Conservation (phyloP, 1,284 basidiomycete genomes). For the Lentinula novae-zelandiae region DNA sequence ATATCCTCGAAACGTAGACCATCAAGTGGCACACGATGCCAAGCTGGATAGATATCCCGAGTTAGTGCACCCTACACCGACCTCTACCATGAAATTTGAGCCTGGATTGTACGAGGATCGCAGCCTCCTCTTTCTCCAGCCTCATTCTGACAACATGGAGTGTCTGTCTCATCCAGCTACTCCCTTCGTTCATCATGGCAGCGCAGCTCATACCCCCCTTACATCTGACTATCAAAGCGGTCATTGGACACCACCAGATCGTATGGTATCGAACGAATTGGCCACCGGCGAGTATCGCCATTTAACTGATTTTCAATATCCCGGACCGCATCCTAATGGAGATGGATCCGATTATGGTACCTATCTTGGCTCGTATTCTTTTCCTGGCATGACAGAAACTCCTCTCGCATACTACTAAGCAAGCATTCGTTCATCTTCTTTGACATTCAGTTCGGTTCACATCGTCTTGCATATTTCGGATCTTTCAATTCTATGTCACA, state of each 20-base stretch:
- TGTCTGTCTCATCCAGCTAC: conserved; percentile 25
- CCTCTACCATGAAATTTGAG: conserved; percentile 21
- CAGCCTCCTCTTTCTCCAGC: conserved; percentile 22
- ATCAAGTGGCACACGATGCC: conserved; percentile 9
- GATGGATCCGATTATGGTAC: neutral
- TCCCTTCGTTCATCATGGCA: conserved; percentile 21
- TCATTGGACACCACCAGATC: conserved; percentile 14
- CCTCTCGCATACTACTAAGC: neutral
- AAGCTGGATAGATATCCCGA: conserved; percentile 16
- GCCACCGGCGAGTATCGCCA: conserved; percentile 8
- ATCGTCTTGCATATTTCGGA: neutral
- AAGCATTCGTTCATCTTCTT: neutral
- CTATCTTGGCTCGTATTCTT: conserved; percentile 3
- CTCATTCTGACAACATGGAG: conserved; percentile 22
- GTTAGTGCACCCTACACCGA: conserved; percentile 16
- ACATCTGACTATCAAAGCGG: neutral
- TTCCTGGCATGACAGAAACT: conserved; percentile 4
- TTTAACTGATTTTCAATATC: conserved; percentile 6
- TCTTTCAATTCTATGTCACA: neutral
- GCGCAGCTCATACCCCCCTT: conserved; percentile 19
- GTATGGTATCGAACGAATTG: conserved; percentile 13
- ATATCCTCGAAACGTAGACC: conserved; percentile 16
- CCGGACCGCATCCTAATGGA: neutral
- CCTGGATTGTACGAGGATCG: conserved; percentile 24
- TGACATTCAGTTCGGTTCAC: neutral